Evolutionary conservation across 345 rosid species (phyloP), one percentile per base, ranked within the genome.

Genomic region (Streptanthus diversifolius): DNA sequence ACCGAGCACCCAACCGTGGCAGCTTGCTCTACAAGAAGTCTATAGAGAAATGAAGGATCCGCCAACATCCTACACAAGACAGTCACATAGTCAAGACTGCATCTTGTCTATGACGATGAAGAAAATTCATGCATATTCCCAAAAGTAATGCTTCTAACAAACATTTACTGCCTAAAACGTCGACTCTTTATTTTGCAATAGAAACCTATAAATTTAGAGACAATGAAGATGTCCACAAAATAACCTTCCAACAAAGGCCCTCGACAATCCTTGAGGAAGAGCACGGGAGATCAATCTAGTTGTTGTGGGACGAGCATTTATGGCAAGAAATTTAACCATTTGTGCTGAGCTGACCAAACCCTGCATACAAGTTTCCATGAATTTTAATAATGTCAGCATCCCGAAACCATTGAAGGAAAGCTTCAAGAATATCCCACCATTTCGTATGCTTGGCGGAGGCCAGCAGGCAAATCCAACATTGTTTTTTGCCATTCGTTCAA

Each of bases 341-440:
- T 95, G 98, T 54, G 98, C 95, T 7, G 98, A 95, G 85, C 99
- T 95, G 77, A 95, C 92, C 81, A 95, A 82, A 74, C 99, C 98
- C 99, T 95, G 85, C 22, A 83, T 63, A 57, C 58, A 79, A 81
- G 57, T 63, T 68, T 40, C 51, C 55, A 45, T 86, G 41, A 78
- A 70, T 69, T 71, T 5, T 25, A 32, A 53, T 61, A 21, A 35
- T 35, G 45, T 21, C 71, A 68, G 29, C 13, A 73, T 27, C 54
- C 14, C 11, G 59, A 67, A 29, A 51, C 76, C 43, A 41, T 52
- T 19, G 68, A 5, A 5, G 7, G 9, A 47, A 66, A 55, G 41
- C 55, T 57, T 70, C 13, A 44, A 61, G 67, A 30, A 48, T 15
- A 62, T 37, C 29, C 10, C 13, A 91, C 99, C 99, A 95, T 95